Evolutionary conservation across 202 grass and related monocot species (phyloP).

Genomic region (Setaria italica): DNA sequence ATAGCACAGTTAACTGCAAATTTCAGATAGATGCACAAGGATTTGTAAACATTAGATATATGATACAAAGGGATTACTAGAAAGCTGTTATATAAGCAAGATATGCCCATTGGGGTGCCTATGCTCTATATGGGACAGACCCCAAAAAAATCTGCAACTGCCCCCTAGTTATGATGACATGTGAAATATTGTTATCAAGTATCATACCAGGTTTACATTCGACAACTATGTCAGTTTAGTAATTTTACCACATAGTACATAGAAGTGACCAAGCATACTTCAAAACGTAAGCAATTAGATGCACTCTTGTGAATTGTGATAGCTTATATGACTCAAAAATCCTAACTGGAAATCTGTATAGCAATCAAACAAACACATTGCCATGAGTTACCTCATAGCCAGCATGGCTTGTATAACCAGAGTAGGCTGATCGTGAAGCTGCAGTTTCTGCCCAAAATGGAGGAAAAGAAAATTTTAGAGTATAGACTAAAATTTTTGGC

Average conservation of each 20-base stretch:
- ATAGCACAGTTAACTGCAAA: neutral
- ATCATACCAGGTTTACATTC: neutral
- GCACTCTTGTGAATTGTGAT: neutral
- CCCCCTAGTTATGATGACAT: conserved; percentile 15
- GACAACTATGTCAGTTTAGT: conserved; percentile 4
- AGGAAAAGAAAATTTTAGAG: conserved; percentile 29
- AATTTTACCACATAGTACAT: conserved; percentile 17
- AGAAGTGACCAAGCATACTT: conserved; percentile 3
- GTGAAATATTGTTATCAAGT: neutral
- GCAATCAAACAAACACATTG: neutral
- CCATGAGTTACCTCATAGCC: conserved; percentile 40
- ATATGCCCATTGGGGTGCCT: neutral
- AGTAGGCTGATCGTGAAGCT: conserved; percentile 32
- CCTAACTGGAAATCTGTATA: conserved; percentile 29
- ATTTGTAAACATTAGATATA: conserved; percentile 18
- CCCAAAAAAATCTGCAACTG: neutral
- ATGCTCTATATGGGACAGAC: neutral
- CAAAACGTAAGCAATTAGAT: neutral
- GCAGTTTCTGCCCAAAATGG: conserved; percentile 29
- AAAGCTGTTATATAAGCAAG: neutral
- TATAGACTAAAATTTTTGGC: neutral
- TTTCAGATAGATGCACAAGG: neutral
- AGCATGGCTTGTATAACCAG: conserved; percentile 46
- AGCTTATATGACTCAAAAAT: conserved; percentile 1
- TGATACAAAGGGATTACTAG: neutral